Base-by-base conservation (phyloP, 306 rosid genomes). In the Prunus padus region DNA sequence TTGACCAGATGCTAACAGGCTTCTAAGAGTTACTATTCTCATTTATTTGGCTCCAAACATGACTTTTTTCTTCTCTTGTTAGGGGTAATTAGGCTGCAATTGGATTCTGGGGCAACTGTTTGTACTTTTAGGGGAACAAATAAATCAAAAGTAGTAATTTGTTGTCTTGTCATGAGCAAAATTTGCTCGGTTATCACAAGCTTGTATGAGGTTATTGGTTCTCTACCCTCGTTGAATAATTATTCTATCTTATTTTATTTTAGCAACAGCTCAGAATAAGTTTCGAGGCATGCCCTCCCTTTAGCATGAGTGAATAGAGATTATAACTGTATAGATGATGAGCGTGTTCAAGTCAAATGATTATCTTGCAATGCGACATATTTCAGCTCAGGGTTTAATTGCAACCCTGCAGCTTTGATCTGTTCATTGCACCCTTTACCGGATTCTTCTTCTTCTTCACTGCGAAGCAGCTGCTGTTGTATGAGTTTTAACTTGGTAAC, bases 1-100 rank as follows among this genome's bases (percentile, higher is more conserved):
- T 73, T 73, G 77, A 73, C 59, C 46, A 44, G 31, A 73, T 60
- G 59, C 59, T 60, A 73, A 73, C 59, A 59, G 14, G 69, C 77
- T 72, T 33, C 66, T 28, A 25, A 44, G 68, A 45, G 45, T 59
- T 73, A 15, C 68, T 11, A 23, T 18, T 64, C 37, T 40, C 67
- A 55, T 57, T 57, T 40, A 8, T n/a, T 72, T 23, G 76, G 65
- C 23, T 57, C 66, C 66, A n/a, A 51, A 31, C 23, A 59, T 19
- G 28, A 4, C 1, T 31, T 70, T 50, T 31, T 42, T 25, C 44
- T 37, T 57, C 7, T 0, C 25, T 42, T 37, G 49, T 33, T 55
- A n/a, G 66, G 65, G 6, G 22, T 25, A 72, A 4, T 23, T 71
- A 6, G 33, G 42, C 37, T 40, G 57, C n/a, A 30, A 15, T 19